Evolutionary conservation across 106 monocot species (phyloP), one percentile per base, ranked within the genome.

Genomic region (Allium fistulosum): DNA sequence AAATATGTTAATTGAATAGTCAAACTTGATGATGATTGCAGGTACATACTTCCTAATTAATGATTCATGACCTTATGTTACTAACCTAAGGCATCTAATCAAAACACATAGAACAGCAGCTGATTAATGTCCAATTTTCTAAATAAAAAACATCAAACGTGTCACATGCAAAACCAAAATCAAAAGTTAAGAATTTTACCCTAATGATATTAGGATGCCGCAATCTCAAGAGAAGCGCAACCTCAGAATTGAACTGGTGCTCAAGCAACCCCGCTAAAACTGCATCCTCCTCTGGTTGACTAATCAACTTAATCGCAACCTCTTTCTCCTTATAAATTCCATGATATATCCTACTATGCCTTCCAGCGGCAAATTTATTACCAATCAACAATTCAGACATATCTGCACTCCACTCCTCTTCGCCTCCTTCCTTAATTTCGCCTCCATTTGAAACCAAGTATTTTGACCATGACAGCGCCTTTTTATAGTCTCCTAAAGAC

Each of bases 391-490:
- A 57, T 58, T 92, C 74, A 10, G 88, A 89, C 97, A 92, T 89
- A 58, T 99, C 97, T 8, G 88, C 92, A 61, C 97, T 92, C 97
- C 97, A 99, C 60, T 87, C 74, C 60, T 92, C 89, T 74, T 86
- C 86, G n/a, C 71, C 73, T 46, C 66, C 73, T 1, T 85, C 94
- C 14, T 79, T 86, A 7, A 90, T 99, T 71, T 67, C 87, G 51
- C 71, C 92, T n/a, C 97, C 92, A 2, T 70, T 74, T 1, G 97
- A 89, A 9, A 89, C 88, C 53, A 99, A 70, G 67, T 92, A 92
- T 27, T 92, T 99, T 11, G 97, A 99, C 97, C 92, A 92, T 15
- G 97, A 99, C 13, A 87, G 68, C 1, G 84, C 80, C 76, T 77
- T 86, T 71, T 69, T 89, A 72, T 89, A 99, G 66, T 92, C 97